Conservation (phyloP, 169 alveolate genomes). For the Plasmodium vivax region DNA sequence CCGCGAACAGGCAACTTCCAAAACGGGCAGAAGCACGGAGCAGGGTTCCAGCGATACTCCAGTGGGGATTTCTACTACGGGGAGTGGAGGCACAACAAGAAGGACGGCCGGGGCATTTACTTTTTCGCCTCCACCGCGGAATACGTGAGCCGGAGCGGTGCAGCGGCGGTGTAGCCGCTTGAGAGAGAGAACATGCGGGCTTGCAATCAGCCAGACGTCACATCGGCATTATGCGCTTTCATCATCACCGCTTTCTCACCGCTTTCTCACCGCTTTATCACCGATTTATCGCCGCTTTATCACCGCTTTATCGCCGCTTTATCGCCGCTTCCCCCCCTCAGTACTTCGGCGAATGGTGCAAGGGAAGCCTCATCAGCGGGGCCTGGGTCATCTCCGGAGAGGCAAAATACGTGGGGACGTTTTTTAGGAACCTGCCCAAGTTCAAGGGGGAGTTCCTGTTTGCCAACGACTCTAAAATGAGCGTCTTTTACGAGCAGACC, state of each 20-base stretch:
- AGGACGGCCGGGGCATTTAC: conserved; percentile 93
- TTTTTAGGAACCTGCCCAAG: conserved; percentile 36
- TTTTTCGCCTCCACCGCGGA: conserved; percentile 87
- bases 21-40: conserved; percentile 89
- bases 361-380: conserved; percentile 38
- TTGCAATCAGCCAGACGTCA: neutral
- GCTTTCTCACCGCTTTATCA: no score
- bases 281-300: no score
- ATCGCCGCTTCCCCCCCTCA: neutral
- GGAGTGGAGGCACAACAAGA: conserved; percentile 90
- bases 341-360: conserved; percentile 84
- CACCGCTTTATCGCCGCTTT: neutral
- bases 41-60: conserved; percentile 91
- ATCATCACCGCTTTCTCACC: neutral
- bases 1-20: conserved; percentile 85
- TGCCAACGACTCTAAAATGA: conserved; percentile 28
- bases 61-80: conserved; percentile 94
- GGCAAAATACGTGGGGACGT: conserved; percentile 40
- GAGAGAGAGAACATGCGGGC: neutral
- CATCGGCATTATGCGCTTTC: neutral
- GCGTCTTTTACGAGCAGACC: conserved; percentile 24
- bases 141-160: conserved; percentile 81
- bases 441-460: conserved; percentile 26
- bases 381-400: conserved; percentile 29
- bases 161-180: neutral